Percentiles rank a stretch among this genome's conserved stretches.
Evolutionary conservation across 2,329 filamentous ascomycete species (phyloP).

Genomic region (Calonectria pteridis): DNA sequence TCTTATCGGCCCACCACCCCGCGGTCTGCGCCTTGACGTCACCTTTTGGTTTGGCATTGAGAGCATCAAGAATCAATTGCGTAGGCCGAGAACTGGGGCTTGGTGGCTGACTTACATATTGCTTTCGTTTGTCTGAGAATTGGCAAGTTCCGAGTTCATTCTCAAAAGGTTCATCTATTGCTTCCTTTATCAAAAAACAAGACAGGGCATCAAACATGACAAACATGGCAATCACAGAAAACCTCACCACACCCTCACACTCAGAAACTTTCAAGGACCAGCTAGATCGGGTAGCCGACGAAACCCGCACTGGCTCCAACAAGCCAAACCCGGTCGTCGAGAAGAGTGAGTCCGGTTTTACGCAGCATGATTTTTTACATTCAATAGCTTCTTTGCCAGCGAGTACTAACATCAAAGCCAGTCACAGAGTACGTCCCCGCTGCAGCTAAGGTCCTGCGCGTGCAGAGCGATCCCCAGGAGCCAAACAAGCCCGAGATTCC

Average conservation of each 20-base stretch:
- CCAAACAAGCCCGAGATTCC: slow-evolving; percentile 36
- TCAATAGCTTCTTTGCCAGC: neutral
- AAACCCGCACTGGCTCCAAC: slow-evolving; percentile 45
- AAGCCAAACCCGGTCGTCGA: slow-evolving; percentile 55
- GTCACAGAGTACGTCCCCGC: slow-evolving; percentile 60
- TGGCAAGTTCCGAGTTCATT: neutral
- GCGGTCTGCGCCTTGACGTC: slow-evolving; percentile 40
- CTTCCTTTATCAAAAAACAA: neutral
- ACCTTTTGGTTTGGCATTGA: slow-evolving; percentile 12
- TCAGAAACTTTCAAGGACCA: slow-evolving; percentile 56
- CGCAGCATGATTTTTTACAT: neutral
- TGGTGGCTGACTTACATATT: neutral
- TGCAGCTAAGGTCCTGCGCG: slow-evolving; percentile 56
- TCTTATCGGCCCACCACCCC: slow-evolving; percentile 25
- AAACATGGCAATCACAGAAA: slow-evolving; percentile 35
- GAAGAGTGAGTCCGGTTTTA: slow-evolving; percentile 52
- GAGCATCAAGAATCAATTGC: slow-evolving; percentile 34
- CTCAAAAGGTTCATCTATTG: neutral
- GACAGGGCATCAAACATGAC: slow-evolving; percentile 7
- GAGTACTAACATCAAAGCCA: slow-evolving; percentile 39
- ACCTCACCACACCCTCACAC: slow-evolving; percentile 22
- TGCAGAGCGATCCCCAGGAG: slow-evolving; percentile 43
- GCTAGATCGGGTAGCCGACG: slow-evolving; percentile 57
- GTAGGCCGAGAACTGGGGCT: slow-evolving; percentile 30
- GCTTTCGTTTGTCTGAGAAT: neutral